Base-by-base conservation (phyloP, 1,284 basidiomycete species). In the Sporisorium exsertum region DNA sequence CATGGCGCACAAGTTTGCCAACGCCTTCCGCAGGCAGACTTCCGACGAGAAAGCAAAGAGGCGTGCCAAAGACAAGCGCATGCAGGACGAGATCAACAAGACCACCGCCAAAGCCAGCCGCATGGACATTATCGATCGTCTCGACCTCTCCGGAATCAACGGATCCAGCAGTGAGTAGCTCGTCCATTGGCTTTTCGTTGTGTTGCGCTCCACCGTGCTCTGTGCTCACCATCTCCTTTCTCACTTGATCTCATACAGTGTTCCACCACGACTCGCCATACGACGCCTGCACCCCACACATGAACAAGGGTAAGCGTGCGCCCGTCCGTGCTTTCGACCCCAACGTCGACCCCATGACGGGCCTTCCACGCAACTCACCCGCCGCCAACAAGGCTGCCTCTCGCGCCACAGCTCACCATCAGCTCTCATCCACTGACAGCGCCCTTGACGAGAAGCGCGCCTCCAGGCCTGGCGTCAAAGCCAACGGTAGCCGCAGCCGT, bases 201-300 rank as follows among this genome's bases (percentile, higher is more conserved):
- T 12, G 49, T 5, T 5, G 15, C 43, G 16, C 35, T 33, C 7
- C 43, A 12, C 32, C 26, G 37, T 56, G n/a, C 12, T 57, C 24
- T 13, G 35, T 40, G 37, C 53, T 49, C 2, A 51, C 42, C 33
- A 10, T 33, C 16, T 27, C 6, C 7, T 40, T 1, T 12, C 7
- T 43, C 47, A 22, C 2, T 20, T 15, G 24, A 33, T n/a, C 32
- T 29, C 24, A 16, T 8, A 26, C 61, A 77, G 64, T 85, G 69
- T 85, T 85, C 68, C 83, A 85, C 62, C 83, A 85, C 61, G 83
- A 85, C 63, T 84, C 82, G 51, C 83, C 83, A 0, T 85, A 85
- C 63, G 83, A 85, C 49, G 83, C 83, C 9, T 82, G 81, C 64
- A 70, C 80, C 0, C 82, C 82, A 12, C 82, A 83, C 65, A 65